Base-by-base conservation (phyloP, 371 early-diverging fungal species). In the Circinella minor region DNA sequence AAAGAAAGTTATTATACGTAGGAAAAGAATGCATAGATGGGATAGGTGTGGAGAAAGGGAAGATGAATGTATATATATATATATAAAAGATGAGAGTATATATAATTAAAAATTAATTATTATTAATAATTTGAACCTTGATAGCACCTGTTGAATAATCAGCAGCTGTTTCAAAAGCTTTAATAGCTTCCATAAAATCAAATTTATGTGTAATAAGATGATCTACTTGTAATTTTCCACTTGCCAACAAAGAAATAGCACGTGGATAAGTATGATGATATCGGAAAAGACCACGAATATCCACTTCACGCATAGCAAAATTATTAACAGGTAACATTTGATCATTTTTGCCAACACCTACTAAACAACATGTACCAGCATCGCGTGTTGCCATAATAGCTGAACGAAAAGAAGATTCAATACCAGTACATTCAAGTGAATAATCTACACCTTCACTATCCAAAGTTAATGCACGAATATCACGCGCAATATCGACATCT, bases 231-330 rank as follows among this genome's bases (percentile, higher is more conserved):
- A 78, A 51, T 62, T 59, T 70, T 15, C 77, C 77, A 55, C 77
- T 75, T 15, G 78, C 69, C 34, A 82, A 43, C 17, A 82, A 65
- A 34, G 75, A 63, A 54, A 82, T 78, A 17, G 81, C 82, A 43
- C 79, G 78, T 62, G 82, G 82, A 47, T 80, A 82, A 37, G 82
- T 82, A 57, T 82, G 82, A 68, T 82, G 82, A 51, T 74, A 77
- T 47, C 80, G 65, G 65, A 80, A 82, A 4, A 80, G 63, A 54
- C 83, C 83, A 43, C 77, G 68, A 43, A 82, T 80, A 20, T 82
- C 81, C 4, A 82, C 83, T 69, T 82, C 83, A 10, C 81, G 75
- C 81, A 79, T 82, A n/a, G 83, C 83, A 80, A 82, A 80, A 67
- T 79, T 80, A 63, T 82, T 80, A 57, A 82, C 83, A 15, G 83